Base-by-base conservation (phyloP, 345 rosid genomes). In the Ricinus communis region DNA sequence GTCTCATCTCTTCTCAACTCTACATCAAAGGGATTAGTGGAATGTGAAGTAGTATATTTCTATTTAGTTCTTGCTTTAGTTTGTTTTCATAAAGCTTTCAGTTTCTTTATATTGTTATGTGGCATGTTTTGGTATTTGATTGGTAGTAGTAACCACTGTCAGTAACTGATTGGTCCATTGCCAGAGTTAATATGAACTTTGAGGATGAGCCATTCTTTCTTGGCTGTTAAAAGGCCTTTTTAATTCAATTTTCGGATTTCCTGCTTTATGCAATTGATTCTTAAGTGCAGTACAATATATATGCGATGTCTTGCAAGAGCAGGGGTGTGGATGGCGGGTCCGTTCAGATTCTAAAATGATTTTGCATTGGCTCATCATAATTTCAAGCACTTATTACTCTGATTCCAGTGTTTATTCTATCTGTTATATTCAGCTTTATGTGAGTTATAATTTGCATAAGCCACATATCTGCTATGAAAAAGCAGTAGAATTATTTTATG, bases 21-120 rank as follows among this genome's bases (percentile, higher is more conserved):
- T 61, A 47, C 31, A 22, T 77, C 33, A 6, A 63, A 67, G 60
- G 36, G 62, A 69, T 49, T 49, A 66, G 68, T 53, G 50, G 75
- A 61, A 57, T 66, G 74, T 70, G 59, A 21, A 66, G 52, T 30
- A 15, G 58, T 45, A 55, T 74, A 66, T 68, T 71, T 70, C 8
- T 46, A 43, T 51, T 38, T 22, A 57, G 21, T 52, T 62, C 33
- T 72, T 78, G 69, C 25, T 68, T 65, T 55, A 49, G 56, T 60
- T 60, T 36, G 53, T 40, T 40, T 43, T 43, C 2, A 43, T 19
- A 11, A 7, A 45, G 22, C 6, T 10, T 40, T 68, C 27, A 5
- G 27, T 63, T 45, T 15, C 33, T 10, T 25, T 40, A 22, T 28
- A 15, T 6, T 9, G 24, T 41, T 25, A 3, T 1, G 40, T 27